Percentiles rank a stretch among this genome's conserved stretches.
These are phyloP conservation scores for Starmera amethionina DNA, from an alignment of 805 yeast genomes.

Conservation along the genomic window DNA sequence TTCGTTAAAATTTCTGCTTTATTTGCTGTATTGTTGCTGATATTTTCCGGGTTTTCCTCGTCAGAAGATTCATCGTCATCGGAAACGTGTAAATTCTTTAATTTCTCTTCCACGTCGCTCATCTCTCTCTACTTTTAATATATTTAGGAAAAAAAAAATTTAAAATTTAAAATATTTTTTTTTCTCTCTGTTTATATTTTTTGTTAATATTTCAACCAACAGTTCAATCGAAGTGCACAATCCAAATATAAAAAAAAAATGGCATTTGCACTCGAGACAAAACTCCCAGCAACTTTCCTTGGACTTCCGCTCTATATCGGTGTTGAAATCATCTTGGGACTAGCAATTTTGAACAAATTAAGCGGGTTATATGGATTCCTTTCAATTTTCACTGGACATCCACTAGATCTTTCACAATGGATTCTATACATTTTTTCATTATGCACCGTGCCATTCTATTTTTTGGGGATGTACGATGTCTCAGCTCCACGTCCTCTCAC, in stretches of 20 bases:
- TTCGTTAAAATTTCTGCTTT: constrained; percentile 47
- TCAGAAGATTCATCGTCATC: neutral
- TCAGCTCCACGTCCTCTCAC: constrained; percentile 47
- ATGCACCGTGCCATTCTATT: constrained; percentile 53
- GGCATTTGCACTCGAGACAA: no score
- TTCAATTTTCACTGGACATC: constrained; percentile 84
- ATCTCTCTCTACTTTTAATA: no score
- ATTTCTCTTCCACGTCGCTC: no score
- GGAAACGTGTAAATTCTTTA: no score
- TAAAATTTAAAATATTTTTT: no score
- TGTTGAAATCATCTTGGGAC: constrained; percentile 68
- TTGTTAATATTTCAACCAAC: neutral
- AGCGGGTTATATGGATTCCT: constrained; percentile 82
- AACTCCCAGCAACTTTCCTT: constrained; percentile 42
- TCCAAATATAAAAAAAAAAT: no score
- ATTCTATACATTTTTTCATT: constrained; percentile 53
- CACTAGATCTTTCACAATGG: constrained; percentile 77
- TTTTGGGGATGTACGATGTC: constrained; percentile 44
- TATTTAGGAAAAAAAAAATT: no score
- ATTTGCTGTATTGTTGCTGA: constrained; percentile 15
- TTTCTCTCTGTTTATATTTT: neutral
- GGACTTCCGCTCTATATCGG: constrained; percentile 79
- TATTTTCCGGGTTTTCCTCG: neutral
- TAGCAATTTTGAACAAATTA: constrained; percentile 77
- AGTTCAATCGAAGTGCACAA: no score